Conservation (phyloP, 495 filamentous ascomycete species). For the Schizothecium vesticola region DNA sequence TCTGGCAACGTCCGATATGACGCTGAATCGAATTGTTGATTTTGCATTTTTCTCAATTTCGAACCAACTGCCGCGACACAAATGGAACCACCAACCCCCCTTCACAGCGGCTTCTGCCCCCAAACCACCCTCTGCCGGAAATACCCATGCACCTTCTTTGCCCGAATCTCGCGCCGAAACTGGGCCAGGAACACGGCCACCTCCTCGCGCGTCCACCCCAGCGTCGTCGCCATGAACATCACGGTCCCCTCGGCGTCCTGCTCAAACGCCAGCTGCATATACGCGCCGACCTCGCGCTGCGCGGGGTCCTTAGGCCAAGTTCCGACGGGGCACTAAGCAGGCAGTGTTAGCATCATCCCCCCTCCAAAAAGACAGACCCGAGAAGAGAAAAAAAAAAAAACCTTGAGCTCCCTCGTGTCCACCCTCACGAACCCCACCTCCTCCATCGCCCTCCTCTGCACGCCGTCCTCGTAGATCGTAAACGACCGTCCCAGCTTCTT, state of each 20-base stretch:
- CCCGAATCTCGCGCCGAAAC: neutral
- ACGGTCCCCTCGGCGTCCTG: constrained; percentile 4
- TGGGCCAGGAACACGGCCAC: neutral
- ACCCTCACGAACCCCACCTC: constrained; percentile 54
- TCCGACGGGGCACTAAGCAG: constrained; percentile 9
- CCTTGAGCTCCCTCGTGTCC: constrained; percentile 14
- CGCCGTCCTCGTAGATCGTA: constrained; percentile 30
- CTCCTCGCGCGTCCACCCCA: constrained; percentile 5
- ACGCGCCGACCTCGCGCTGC: neutral
- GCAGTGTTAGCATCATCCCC: neutral
- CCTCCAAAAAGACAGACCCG: neutral
- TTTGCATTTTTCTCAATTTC: neutral
- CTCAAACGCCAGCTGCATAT: constrained; percentile 8
- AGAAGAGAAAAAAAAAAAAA: neutral
- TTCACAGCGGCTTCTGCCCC: constrained; percentile 4
- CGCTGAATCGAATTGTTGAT: neutral
- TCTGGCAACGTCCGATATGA: neutral
- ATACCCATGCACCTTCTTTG: neutral
- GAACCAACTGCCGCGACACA: neutral
- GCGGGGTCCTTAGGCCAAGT: neutral
- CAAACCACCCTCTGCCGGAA: constrained; percentile 8
- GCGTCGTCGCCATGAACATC: constrained; percentile 7
- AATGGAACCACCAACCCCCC: neutral
- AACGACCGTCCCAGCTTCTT: constrained; percentile 12
- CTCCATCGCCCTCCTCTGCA: constrained; percentile 53